phyloP scores from a whole-genome alignment of 2,329 filamentous ascomycete genomes.

The Penicillium glabrum region DNA sequence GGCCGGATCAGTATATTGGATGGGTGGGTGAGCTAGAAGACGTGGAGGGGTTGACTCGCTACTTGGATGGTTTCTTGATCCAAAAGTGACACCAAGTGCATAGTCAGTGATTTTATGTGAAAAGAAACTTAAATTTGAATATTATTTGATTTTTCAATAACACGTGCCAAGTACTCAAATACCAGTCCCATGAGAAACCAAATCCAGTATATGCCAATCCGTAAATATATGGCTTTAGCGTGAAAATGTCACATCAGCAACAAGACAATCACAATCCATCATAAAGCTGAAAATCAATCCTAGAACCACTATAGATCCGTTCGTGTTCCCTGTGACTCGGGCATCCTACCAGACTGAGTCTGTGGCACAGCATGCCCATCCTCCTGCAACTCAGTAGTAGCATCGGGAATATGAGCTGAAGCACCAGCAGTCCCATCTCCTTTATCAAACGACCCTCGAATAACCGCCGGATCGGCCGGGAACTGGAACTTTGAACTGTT shows the following conservation, averaged over 20 bases:
- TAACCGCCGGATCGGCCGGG: constrained; percentile 17
- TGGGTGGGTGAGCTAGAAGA: constrained; percentile 29
- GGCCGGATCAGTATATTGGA: constrained; percentile 30
- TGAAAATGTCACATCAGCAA: background rate
- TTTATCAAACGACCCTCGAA: constrained; percentile 23
- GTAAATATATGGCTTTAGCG: no score
- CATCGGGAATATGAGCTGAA: constrained; percentile 18
- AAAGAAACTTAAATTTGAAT: background rate
- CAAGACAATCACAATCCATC: background rate
- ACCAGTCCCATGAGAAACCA: no score
- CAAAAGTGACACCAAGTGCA: background rate
- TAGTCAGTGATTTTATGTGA: background rate
- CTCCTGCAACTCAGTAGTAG: constrained; percentile 10
- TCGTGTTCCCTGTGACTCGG: background rate
- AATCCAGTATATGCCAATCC: no score
- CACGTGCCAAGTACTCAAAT: no score
- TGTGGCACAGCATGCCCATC: constrained; percentile 11
- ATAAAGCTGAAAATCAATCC: background rate
- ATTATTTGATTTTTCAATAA: background rate
- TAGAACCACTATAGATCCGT: background rate
- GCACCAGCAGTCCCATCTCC: background rate
- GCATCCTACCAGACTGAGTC: background rate
- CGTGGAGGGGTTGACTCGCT: constrained; percentile 19
- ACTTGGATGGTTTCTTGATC: constrained; percentile 24
- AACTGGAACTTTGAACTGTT: constrained; percentile 53